Base-by-base conservation (phyloP, 2,329 filamentous ascomycete species). In the Sordariomycetes sp. region DNA sequence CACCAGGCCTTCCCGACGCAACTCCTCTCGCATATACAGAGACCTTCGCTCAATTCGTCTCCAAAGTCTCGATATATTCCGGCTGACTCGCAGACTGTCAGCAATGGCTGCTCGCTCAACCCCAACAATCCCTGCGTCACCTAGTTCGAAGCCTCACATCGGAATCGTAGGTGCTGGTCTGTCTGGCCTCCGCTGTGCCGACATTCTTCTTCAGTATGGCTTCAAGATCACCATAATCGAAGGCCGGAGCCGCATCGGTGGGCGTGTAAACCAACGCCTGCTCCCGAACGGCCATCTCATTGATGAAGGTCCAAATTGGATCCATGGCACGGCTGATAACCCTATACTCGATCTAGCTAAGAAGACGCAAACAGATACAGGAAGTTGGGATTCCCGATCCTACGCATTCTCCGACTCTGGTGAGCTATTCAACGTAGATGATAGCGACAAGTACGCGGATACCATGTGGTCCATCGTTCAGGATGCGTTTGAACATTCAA, bases 231-330 rank as follows among this genome's bases (percentile, higher is more conserved):
- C 80, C 0, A 63, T 86, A 10, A 59, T 86, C 14, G 82, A 87
- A 51, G 82, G 72, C 8, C 66, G 82, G 12, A 56, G 79, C 46
- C 68, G 82, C 6, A 50, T 86, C 25, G 82, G 82, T 9, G 82
- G 82, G 2, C 69, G 82, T 21, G 63, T 83, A 20, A 58, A 66
- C 35, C 73, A 77, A 45, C 55, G 63, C 33, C 53, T 48, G 16
- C 57, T 77, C 4, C 54, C 58, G 10, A 70, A 68, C 25, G 66
- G 66, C 1, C 57, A 61, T 20, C 43, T 64, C 7, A 64, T 74
- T n/a, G 73, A 78, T 42, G 54, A 72, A 21, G 82, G 82, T 1
- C 79, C 82, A n/a, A 87, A 86, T 46, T 87, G 82, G 82, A 84
- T 87, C 33, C 82, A 87, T 39, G 82, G 82, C 21, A 84, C 79